Percentiles rank a stretch among this genome's conserved stretches.
Evolutionary conservation across 1,139 yeast genomes (phyloP).

Genomic region (Nakaseomyces glabratus): DNA sequence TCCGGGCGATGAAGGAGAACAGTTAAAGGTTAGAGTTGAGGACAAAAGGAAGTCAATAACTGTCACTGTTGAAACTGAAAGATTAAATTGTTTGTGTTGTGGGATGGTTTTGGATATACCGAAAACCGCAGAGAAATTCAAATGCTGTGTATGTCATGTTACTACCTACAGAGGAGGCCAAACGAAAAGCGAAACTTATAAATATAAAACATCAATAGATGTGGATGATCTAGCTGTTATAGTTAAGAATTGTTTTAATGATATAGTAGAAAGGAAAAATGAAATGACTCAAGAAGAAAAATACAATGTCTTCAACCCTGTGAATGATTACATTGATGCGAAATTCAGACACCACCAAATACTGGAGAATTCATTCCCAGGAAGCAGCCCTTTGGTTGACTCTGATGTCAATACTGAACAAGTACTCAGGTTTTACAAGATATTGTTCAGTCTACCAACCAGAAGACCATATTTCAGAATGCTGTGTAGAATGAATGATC

Average conservation of each 20-base stretch:
- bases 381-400: neutral
- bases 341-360: conserved; percentile 1
- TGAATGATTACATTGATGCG: neutral
- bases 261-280: neutral
- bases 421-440: conserved; percentile 36
- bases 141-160: conserved; percentile 51
- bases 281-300: conserved; percentile 3
- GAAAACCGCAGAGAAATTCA: conserved; percentile 38
- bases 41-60: too few relatives aligned
- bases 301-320: conserved; percentile 5
- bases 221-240: neutral
- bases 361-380: conserved; percentile 3
- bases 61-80: neutral
- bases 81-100: conserved; percentile 40
- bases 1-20: too few relatives aligned
- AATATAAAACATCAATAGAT: neutral
- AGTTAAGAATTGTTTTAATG: neutral
- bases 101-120: conserved; percentile 50
- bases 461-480: conserved; percentile 49
- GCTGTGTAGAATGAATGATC: conserved; percentile 40
- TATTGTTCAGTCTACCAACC: conserved; percentile 46
- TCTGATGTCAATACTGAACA: conserved; percentile 36
- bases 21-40: too few relatives aligned
- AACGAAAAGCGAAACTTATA: too few relatives aligned
- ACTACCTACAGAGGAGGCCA: conserved; percentile 25